Percentiles rank a stretch among this genome's conserved stretches.
Conservation (phyloP, 2,329 filamentous ascomycete genomes). For the Cladosporium sp. region DNA sequence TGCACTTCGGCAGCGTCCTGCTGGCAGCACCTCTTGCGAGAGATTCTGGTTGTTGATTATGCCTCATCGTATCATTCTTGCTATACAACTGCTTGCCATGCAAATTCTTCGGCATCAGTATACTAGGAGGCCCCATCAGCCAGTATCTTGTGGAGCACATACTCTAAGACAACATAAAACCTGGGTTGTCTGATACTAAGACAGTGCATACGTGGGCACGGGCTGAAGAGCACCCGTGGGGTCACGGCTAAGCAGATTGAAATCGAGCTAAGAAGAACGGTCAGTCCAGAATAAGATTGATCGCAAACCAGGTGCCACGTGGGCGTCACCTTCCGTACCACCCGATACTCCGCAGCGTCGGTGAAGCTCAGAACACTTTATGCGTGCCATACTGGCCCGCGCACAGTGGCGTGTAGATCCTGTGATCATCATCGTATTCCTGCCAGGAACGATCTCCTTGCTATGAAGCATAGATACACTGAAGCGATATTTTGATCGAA, state of each 20-base stretch:
- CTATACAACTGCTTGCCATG: not conserved
- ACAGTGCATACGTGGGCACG: conserved; percentile 10
- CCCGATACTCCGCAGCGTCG: not conserved
- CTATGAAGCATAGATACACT: not conserved
- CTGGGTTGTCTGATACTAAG: not conserved
- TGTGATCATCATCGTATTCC: not conserved
- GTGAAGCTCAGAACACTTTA: conserved; percentile 2
- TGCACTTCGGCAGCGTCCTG: not conserved
- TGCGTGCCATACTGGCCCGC: not conserved
- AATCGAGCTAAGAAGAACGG: not conserved
- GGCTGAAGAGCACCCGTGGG: conserved; percentile 12
- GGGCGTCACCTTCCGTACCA: not conserved
- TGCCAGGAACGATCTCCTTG: not conserved
- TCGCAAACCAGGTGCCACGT: conserved; percentile 1
- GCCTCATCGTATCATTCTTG: not conserved
- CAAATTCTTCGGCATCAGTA: not conserved
- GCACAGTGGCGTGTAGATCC: not conserved
- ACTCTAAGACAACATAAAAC: not conserved
- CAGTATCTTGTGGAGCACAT: not conserved
- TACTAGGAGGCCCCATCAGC: not conserved
- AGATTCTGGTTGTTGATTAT: not conserved
- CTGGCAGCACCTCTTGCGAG: not conserved
- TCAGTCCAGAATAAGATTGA: conserved; percentile 7
- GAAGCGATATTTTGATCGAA: too few species aligned
- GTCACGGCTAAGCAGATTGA: not conserved